A percentile compares a stretch with the other conserved stretches of the same genome.
phyloP scores from a whole-genome alignment of 2,329 filamentous ascomycete species.

The Septoria linicola region DNA sequence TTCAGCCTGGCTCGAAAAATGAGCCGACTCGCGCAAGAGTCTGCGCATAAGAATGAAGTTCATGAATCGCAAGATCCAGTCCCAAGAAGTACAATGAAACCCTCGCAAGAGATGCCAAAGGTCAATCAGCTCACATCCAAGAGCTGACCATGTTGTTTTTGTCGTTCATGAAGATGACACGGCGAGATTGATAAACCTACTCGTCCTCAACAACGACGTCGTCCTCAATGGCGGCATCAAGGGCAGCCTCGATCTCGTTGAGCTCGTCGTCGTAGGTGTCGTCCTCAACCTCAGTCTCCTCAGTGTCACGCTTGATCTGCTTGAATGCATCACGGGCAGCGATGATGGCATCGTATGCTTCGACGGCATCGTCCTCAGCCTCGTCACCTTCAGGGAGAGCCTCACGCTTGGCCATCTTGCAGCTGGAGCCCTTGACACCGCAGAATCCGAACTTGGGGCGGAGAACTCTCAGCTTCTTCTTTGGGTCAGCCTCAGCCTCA shows the following conservation, averaged over 20 bases:
- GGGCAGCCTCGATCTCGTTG: slow-evolving; percentile 13
- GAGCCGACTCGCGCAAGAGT: slow-evolving; percentile 13
- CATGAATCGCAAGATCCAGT: background rate
- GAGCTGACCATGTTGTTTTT: slow-evolving; percentile 7
- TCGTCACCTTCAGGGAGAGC: slow-evolving; percentile 36
- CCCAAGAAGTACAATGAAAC: background rate
- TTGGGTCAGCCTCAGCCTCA: slow-evolving; percentile 31
- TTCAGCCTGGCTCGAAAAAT: slow-evolving; percentile 4
- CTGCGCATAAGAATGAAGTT: slow-evolving; percentile 6
- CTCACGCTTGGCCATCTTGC: slow-evolving; percentile 39
- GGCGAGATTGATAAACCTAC: too few species aligned
- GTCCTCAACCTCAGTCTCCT: slow-evolving; percentile 17
- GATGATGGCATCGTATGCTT: slow-evolving; percentile 29
- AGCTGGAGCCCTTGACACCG: slow-evolving; percentile 43
- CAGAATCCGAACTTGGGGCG: slow-evolving; percentile 32
- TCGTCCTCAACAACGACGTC: background rate
- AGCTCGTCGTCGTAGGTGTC: slow-evolving; percentile 12
- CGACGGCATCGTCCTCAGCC: slow-evolving; percentile 36
- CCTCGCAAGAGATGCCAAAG: slow-evolving; percentile 2
- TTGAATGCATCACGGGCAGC: slow-evolving; percentile 31
- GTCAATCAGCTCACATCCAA: slow-evolving; percentile 9
- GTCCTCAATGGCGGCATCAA: slow-evolving; percentile 4
- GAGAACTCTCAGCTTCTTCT: slow-evolving; percentile 18
- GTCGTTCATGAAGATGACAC: background rate
- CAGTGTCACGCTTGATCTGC: slow-evolving; percentile 31